These are phyloP conservation scores for Phylloboletellus chloephorus DNA, from an alignment of 1,284 basidiomycete genomes.

Conservation along the genomic window DNA sequence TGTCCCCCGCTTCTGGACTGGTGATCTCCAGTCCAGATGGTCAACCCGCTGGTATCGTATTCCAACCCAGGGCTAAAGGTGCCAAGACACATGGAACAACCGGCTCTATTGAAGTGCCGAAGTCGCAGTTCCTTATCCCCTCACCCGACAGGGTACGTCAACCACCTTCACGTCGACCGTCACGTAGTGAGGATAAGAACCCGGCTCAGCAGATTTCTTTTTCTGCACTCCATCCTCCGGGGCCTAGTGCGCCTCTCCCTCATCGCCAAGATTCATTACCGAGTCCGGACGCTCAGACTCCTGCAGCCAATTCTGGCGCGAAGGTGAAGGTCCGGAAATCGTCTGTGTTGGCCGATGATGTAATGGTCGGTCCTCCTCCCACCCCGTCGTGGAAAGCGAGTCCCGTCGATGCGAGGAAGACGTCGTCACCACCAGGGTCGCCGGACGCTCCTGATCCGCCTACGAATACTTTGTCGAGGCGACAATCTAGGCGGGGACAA, in stretches of 20 bases:
- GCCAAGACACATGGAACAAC: slow-evolving; percentile 18
- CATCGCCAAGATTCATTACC: slow-evolving; percentile 26
- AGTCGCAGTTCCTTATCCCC: slow-evolving; percentile 34
- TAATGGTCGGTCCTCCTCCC: slow-evolving; percentile 3
- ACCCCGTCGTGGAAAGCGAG: slow-evolving; percentile 28
- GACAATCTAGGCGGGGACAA: slow-evolving; percentile 24
- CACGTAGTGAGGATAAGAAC: slow-evolving; percentile 26
- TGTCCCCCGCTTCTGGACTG: slow-evolving; percentile 80
- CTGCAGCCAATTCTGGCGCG: slow-evolving; percentile 4
- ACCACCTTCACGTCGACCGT: slow-evolving; percentile 27
- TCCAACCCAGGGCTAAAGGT: slow-evolving; percentile 68
- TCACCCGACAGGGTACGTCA: slow-evolving; percentile 27
- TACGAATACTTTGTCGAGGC: slow-evolving; percentile 22
- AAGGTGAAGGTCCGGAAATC: slow-evolving; percentile 28
- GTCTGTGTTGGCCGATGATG: slow-evolving; percentile 30
- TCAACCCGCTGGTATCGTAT: slow-evolving; percentile 90
- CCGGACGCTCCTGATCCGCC: slow-evolving; percentile 29
- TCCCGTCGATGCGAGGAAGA: slow-evolving; percentile 30
- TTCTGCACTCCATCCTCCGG: slow-evolving; percentile 31
- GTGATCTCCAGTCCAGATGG: slow-evolving; percentile 92
- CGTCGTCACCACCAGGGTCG: slow-evolving; percentile 33
- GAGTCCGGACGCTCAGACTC: slow-evolving; percentile 18
- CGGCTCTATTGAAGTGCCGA: slow-evolving; percentile 23
- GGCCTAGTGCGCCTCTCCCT: slow-evolving; percentile 11
- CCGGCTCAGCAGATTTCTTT: slow-evolving; percentile 27